These are phyloP conservation scores for sorghum (Sorghum bicolor) DNA, from an alignment of 176 grass and related monocot genomes.

Conservation along the genomic window DNA sequence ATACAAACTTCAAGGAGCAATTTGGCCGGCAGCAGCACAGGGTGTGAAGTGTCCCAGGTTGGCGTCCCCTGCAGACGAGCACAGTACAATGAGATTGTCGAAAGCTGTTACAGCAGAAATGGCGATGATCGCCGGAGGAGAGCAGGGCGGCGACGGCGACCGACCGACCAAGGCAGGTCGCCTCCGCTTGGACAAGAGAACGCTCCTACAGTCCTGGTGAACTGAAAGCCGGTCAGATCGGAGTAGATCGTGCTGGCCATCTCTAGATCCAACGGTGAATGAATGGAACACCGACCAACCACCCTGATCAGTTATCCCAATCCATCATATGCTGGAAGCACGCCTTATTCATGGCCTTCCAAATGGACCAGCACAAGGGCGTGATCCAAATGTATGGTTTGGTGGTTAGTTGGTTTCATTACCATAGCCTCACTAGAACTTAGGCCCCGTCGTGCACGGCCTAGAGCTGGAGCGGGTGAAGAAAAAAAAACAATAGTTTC, in stretches of 20 bases:
- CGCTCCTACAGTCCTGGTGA: not conserved
- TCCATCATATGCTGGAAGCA: not conserved
- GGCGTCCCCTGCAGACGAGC: not conserved
- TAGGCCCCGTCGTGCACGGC: not conserved
- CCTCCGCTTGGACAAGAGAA: not conserved
- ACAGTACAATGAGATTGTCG: not conserved
- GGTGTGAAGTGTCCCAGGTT: not conserved
- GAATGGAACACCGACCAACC: not conserved
- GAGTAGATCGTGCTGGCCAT: not conserved
- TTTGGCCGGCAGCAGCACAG: not conserved
- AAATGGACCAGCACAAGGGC: not conserved
- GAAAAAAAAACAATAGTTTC: too few relatives aligned
- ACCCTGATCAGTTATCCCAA: not conserved
- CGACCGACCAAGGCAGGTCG: not conserved
- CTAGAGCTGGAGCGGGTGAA: too few relatives aligned
- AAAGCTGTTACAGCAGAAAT: not conserved
- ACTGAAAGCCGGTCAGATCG: not conserved
- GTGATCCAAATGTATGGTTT: not conserved
- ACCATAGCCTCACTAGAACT: not conserved
- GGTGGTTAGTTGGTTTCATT: not conserved
- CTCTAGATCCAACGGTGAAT: not conserved
- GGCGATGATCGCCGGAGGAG: not conserved
- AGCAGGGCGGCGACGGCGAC: not conserved
- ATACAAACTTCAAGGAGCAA: not conserved
- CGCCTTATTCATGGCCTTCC: not conserved